These are phyloP conservation scores for Lepidium sativum DNA, from an alignment of 345 rosid species.

Conservation along the genomic window DNA sequence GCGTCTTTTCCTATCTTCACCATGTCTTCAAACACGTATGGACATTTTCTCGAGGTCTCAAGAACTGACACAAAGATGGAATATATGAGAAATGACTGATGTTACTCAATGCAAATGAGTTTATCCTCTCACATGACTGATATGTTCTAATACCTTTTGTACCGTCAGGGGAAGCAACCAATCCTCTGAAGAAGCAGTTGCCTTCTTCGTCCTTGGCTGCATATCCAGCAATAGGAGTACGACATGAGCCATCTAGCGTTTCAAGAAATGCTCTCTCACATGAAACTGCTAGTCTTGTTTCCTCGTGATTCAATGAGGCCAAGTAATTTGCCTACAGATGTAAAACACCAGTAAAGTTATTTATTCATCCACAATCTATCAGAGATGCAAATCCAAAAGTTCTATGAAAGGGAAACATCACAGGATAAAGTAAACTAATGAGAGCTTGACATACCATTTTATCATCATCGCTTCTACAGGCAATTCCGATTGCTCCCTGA, in stretches of 20 bases:
- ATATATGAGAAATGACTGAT: slow-evolving; percentile 5
- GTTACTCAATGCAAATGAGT: not conserved
- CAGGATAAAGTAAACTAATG: not conserved
- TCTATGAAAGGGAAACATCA: not conserved
- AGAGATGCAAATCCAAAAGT: not conserved
- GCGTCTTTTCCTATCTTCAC: slow-evolving; percentile 83
- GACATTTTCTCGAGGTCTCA: slow-evolving; percentile 83
- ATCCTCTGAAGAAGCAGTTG: slow-evolving; percentile 74
- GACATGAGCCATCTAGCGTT: slow-evolving; percentile 91
- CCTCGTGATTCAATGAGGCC: slow-evolving; percentile 86
- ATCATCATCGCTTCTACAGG: slow-evolving; percentile 71
- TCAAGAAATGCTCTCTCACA: slow-evolving; percentile 90
- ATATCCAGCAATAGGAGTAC: slow-evolving; percentile 96
- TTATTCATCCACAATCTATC: not conserved
- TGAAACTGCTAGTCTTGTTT: slow-evolving; percentile 78
- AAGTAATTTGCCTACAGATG: slow-evolving; percentile 55
- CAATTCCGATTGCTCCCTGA: slow-evolving; percentile 98
- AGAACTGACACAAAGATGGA: slow-evolving; percentile 50
- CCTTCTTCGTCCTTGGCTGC: slow-evolving; percentile 69
- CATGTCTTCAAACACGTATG: slow-evolving; percentile 65
- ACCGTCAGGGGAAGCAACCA: slow-evolving; percentile 96
- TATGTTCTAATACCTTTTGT: slow-evolving; percentile 45
- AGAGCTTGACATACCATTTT: slow-evolving; percentile 56
- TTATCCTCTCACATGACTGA: not conserved
- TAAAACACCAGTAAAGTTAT: not conserved